These are phyloP conservation scores for Carex kokanica DNA, from an alignment of 176 grass and related monocot species.

Conservation along the genomic window DNA sequence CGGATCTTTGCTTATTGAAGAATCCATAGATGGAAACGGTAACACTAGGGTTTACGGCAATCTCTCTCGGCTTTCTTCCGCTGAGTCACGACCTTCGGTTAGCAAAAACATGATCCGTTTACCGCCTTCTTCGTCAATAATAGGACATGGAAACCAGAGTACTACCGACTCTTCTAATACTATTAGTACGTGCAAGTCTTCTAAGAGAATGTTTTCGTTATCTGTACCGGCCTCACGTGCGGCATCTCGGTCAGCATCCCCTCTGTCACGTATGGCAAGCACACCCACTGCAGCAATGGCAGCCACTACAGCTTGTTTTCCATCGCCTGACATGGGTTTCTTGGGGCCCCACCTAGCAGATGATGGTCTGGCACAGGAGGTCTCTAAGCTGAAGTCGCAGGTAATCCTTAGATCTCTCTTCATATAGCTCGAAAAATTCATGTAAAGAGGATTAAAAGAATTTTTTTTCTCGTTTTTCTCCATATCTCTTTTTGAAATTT, in stretches of 20 bases:
- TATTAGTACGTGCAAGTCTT: slow-evolving; percentile 27
- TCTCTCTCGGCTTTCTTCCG: slow-evolving; percentile 46
- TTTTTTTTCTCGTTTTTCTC: background rate
- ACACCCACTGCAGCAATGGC: slow-evolving; percentile 33
- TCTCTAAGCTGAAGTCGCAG: slow-evolving; percentile 43
- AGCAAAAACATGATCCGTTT: slow-evolving; percentile 30
- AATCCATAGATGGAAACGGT: slow-evolving; percentile 32
- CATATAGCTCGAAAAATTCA: background rate
- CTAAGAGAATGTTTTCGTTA: slow-evolving; percentile 52
- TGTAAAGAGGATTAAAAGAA: background rate
- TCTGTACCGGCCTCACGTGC: slow-evolving; percentile 49
- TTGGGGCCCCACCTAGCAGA: slow-evolving; percentile 26
- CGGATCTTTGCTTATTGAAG: slow-evolving; percentile 35
- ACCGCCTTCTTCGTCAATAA: slow-evolving; percentile 32
- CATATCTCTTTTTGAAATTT: background rate
- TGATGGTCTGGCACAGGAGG: slow-evolving; percentile 51
- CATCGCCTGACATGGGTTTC: slow-evolving; percentile 30
- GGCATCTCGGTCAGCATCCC: slow-evolving; percentile 34
- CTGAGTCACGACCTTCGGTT: slow-evolving; percentile 37
- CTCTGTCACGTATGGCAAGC: slow-evolving; percentile 34
- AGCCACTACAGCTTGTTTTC: slow-evolving; percentile 19
- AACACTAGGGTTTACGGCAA: slow-evolving; percentile 32
- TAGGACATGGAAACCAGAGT: slow-evolving; percentile 32
- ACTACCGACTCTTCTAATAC: slow-evolving; percentile 31
- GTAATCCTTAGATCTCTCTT: slow-evolving; percentile 25